Evolutionary conservation across 2,329 filamentous ascomycete species (phyloP), one percentile per base, ranked within the genome.

Genomic region (Mariannaea sp.): DNA sequence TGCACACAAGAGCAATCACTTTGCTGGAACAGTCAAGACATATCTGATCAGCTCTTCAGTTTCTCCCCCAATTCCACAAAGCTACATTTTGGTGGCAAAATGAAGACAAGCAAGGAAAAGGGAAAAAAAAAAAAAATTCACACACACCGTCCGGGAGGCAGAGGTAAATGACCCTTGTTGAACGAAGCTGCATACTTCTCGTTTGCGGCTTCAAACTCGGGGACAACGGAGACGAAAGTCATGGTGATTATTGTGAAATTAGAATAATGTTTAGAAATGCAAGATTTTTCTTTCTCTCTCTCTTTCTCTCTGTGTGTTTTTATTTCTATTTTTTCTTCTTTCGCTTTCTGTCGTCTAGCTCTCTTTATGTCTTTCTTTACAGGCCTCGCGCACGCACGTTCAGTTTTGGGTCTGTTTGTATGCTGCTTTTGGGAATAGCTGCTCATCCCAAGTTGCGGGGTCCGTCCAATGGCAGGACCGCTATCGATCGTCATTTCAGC

Each of bases 1-100:
- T 94, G 71, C 90, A 94, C 0, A 88, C 89, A 20, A 93, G 79
- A 14, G 70, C 60, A 5, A 64, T 59, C n/a, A 71, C 66, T 7
- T 73, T 70, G 12, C 71, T 73, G 14, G 14, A 35, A 16, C 4
- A 36, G 7, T 17, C 35, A 38, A 4, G 4, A 43, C 2, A 33
- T 41, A 16, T 29, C 29, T 13, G 7, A 20, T 42, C 6, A 36
- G 9, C 16, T 2, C 16, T 2, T 3, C 13, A 7, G 16, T 6
- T 20, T 3, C n/a, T 5, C n/a, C 22, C 22, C 22, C n/a, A n/a
- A n/a, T n/a, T n/a, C n/a, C n/a, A n/a, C n/a, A n/a, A n/a, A n/a
- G n/a, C n/a, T n/a, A n/a, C n/a, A n/a, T n/a, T n/a, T n/a, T n/a
- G 43, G 29, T 29, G 14, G 24, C n/a, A 9, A 9, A 16, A n/a